A percentile compares a stretch with the other conserved stretches of the same genome.
Conservation (phyloP, 2,329 filamentous ascomycete genomes). For the Epichloe festucae region DNA sequence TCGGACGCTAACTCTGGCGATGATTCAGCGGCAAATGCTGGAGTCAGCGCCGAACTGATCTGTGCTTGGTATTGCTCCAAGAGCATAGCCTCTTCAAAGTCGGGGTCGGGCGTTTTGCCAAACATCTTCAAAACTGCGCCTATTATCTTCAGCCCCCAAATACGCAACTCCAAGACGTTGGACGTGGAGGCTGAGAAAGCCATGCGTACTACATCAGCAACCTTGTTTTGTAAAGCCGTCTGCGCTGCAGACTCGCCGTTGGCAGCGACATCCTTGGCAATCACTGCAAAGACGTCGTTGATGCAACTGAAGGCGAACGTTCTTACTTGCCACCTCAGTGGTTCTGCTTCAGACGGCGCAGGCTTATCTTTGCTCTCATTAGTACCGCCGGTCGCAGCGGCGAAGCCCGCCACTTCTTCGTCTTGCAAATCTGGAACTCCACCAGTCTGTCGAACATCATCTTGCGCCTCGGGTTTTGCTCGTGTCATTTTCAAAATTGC, state of each 20-base stretch:
- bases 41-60: constrained; percentile 90
- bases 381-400: constrained; percentile 51
- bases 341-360: constrained; percentile 57
- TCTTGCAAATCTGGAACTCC: constrained; percentile 72
- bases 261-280: constrained; percentile 65
- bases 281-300: constrained; percentile 65
- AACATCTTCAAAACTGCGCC: constrained; percentile 92
- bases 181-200: constrained; percentile 96
- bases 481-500: constrained; percentile 80
- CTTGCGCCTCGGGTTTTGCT: constrained; percentile 45
- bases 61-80: constrained; percentile 98
- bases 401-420: constrained; percentile 93
- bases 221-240: constrained; percentile 62
- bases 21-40: constrained; percentile 89
- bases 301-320: constrained; percentile 89
- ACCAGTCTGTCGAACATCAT: constrained; percentile 27
- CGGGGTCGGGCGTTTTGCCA: constrained; percentile 86
- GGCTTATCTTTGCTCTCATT: constrained; percentile 39
- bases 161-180: constrained; percentile 74
- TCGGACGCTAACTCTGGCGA: constrained; percentile 92
- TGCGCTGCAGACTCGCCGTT: constrained; percentile 71
- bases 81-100: constrained; percentile 93
- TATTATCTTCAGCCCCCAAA: constrained; percentile 88
- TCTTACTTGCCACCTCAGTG: constrained; percentile 87
- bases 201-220: constrained; percentile 90